A percentile compares a stretch with the other conserved stretches of the same genome.
phyloP scores from a whole-genome alignment of 768 basidiomycete genomes.

The Macrolepiota albuminosa region DNA sequence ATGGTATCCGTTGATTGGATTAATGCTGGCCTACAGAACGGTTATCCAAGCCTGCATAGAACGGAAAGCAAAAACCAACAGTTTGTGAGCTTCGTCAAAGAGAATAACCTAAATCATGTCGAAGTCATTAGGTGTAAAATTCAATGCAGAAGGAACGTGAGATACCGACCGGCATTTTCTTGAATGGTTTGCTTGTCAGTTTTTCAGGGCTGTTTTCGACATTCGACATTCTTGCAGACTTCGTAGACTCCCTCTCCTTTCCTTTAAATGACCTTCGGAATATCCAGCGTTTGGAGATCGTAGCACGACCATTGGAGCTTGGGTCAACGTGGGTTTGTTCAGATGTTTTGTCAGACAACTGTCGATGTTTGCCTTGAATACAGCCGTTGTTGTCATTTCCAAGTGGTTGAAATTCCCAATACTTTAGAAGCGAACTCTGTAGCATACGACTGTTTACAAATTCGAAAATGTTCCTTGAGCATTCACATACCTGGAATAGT shows the following conservation, averaged over 20 bases:
- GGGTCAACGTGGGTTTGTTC: conserved; percentile 38
- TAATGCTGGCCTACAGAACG: conserved; percentile 52
- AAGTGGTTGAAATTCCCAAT: conserved; percentile 61
- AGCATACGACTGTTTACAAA: background rate
- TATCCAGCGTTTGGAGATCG: conserved; percentile 26
- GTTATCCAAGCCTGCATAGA: background rate
- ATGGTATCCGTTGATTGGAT: conserved; percentile 77
- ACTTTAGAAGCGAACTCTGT: conserved; percentile 66
- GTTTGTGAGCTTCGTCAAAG: conserved; percentile 82
- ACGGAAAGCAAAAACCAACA: conserved; percentile 37
- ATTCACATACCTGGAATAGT: conserved; percentile 58
- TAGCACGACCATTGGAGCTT: conserved; percentile 16
- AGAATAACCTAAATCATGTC: conserved; percentile 46
- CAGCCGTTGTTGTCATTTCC: conserved; percentile 20
- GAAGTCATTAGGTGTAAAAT: background rate
- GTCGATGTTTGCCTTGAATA: conserved; percentile 22
- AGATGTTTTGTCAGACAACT: conserved; percentile 28
- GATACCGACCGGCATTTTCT: conserved; percentile 38
- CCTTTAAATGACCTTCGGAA: conserved; percentile 25
- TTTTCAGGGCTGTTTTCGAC: conserved; percentile 29
- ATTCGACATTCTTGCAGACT: conserved; percentile 12
- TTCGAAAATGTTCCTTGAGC: background rate
- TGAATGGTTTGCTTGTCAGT: conserved; percentile 33
- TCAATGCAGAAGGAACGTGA: background rate
- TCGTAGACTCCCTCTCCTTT: conserved; percentile 22